Evolutionary conservation across 257 asterid genomes (phyloP).

Genomic region (Paulownia fortunei): DNA sequence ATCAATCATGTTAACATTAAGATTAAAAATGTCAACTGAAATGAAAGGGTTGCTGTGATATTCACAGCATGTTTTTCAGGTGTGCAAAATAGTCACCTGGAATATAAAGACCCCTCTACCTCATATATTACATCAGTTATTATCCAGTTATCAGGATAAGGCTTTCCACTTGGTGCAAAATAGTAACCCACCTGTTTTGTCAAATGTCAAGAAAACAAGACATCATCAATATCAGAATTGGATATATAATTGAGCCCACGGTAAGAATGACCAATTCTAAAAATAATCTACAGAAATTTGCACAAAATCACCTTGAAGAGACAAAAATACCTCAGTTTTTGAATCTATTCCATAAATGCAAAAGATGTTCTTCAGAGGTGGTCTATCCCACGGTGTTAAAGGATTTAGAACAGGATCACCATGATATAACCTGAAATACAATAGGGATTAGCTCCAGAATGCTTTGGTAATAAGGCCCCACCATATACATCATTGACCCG

Average conservation of each 20-base stretch:
- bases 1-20: not conserved
- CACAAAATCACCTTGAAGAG: slow-evolving; percentile 28
- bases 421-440: slow-evolving; percentile 79
- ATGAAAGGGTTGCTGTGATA: slow-evolving; percentile 16
- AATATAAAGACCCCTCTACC: slow-evolving; percentile 82
- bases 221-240: slow-evolving; percentile 29
- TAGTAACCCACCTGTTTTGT: slow-evolving; percentile 92
- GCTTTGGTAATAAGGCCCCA: slow-evolving; percentile 13
- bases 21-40: slow-evolving; percentile 11
- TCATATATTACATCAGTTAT: slow-evolving; percentile 88
- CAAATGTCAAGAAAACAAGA: slow-evolving; percentile 37
- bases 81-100: slow-evolving; percentile 67
- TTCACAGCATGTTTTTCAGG: slow-evolving; percentile 21
- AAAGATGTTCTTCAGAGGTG: slow-evolving; percentile 95
- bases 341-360: slow-evolving; percentile 90
- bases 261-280: slow-evolving; percentile 15
- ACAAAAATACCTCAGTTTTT: slow-evolving; percentile 86
- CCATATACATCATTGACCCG: slow-evolving; percentile 4
- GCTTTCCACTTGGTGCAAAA: slow-evolving; percentile 99
- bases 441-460: slow-evolving; percentile 32
- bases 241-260: slow-evolving; percentile 6
- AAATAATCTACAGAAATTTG: slow-evolving; percentile 31
- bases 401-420: slow-evolving; percentile 96
- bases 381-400: slow-evolving; percentile 99
- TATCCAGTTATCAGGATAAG: slow-evolving; percentile 99